Evolutionary conservation across 257 asterid species (phyloP).

Genomic region (Solanum chmielewskii): DNA sequence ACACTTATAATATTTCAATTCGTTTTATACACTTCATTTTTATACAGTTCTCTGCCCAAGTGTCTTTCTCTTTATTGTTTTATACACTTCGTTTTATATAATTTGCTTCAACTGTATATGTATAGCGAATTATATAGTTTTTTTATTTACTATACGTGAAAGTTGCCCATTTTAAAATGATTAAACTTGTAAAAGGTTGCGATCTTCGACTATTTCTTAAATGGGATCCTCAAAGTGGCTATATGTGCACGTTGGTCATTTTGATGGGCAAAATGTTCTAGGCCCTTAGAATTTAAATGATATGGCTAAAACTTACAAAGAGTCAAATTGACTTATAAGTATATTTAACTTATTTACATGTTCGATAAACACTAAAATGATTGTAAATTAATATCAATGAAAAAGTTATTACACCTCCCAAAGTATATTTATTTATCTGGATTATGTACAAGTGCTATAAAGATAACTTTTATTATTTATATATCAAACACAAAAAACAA

Average conservation of each 20-base stretch:
- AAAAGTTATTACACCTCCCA: background rate
- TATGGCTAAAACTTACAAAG: background rate
- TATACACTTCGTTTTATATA: too few species aligned
- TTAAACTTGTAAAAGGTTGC: background rate
- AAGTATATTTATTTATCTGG: background rate
- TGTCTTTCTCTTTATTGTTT: too few species aligned
- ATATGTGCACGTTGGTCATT: background rate
- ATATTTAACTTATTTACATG: background rate
- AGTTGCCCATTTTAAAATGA: background rate
- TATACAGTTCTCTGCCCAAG: too few species aligned
- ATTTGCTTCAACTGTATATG: too few species aligned
- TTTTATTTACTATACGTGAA: too few species aligned
- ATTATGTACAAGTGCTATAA: background rate
- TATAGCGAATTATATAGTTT: too few species aligned
- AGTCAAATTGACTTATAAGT: background rate
- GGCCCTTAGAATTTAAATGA: background rate
- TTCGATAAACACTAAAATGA: background rate
- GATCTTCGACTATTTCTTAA: background rate
- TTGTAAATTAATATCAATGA: background rate
- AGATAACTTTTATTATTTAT: background rate
- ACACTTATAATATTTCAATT: too few species aligned
- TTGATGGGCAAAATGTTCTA: background rate
- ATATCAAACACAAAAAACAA: fast-evolving
- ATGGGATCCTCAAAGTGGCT: background rate
- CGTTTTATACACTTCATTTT: too few species aligned